Base-by-base conservation (phyloP, 2,329 filamentous ascomycete genomes). In the Hypoxylon sp. region DNA sequence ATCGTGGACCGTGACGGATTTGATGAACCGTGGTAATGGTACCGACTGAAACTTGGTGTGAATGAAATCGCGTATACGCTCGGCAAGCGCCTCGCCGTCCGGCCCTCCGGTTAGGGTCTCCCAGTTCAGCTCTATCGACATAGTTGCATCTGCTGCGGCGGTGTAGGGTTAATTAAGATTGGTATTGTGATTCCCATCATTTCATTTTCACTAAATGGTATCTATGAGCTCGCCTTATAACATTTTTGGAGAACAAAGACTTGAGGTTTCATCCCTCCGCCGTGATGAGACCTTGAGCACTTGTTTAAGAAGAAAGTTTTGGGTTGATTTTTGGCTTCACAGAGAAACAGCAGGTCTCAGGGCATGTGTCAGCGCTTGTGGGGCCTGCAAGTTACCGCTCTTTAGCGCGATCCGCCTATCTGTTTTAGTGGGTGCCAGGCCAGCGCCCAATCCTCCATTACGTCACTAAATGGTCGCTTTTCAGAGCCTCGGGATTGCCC, bases 81-180 rank as follows among this genome's bases (percentile, higher is more conserved):
- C 88, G 37, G 93, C 91, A 55, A 97, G 85, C 44, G 84, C 89
- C 59, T 86, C 81, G 47, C 94, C 93, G 72, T 97, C 93, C 37
- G 91, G 84, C 19, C 94, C 94, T 56, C 86, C 87, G 15, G 93
- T 97, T 68, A 97, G 83, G 57, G 88, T 89, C 67, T 94, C 88
- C 94, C 94, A 99, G 74, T 96, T 91, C 70, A 99, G 88, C 69
- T 97, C 92, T 77, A 99, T 93, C 63, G 94, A 97, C 94, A 99
- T 99, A 21, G 12, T 50, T n/a, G n/a, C n/a, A n/a, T n/a, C n/a
- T n/a, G n/a, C n/a, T n/a, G n/a, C n/a, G n/a, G n/a, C n/a, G n/a
- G n/a, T n/a, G n/a, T n/a, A n/a, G n/a, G n/a, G n/a, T n/a, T n/a
- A n/a, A n/a, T n/a, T n/a, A n/a, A n/a, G n/a, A n/a, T n/a, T n/a